Conservation (phyloP, 2,329 filamentous ascomycete species). For the Rhinocladiella similis region DNA sequence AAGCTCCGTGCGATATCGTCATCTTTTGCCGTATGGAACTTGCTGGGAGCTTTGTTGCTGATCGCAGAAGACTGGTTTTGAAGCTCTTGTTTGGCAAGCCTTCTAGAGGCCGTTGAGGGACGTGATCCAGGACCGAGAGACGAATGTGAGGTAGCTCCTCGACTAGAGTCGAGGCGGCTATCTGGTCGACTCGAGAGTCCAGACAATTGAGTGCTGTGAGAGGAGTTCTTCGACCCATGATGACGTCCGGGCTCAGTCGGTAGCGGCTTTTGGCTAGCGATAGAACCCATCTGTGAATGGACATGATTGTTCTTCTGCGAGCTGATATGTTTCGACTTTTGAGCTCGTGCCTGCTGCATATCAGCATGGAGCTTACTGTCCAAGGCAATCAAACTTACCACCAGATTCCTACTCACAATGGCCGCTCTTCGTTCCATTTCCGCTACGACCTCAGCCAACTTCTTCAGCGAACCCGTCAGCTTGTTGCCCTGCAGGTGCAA, state of each 20-base stretch:
- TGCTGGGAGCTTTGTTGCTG: background rate
- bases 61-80: constrained; percentile 2
- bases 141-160: constrained; percentile 13
- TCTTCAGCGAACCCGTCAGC: constrained; percentile 68
- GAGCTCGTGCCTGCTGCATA: constrained; percentile 12
- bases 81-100: background rate
- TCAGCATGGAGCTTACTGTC: constrained; percentile 6
- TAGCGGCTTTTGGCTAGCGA: constrained; percentile 16
- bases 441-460: constrained; percentile 73
- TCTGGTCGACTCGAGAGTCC: constrained; percentile 16
- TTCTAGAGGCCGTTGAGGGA: constrained; percentile 10
- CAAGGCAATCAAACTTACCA: constrained; percentile 8
- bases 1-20: constrained; percentile 2
- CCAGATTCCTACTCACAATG: constrained; percentile 65
- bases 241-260: constrained; percentile 18
- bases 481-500: constrained; percentile 71
- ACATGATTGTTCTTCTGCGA: constrained; percentile 11
- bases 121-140: constrained; percentile 7
- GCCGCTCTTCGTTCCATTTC: constrained; percentile 87
- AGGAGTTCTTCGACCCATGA: constrained; percentile 17
- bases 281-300: constrained; percentile 10
- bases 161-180: constrained; percentile 18
- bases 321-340: constrained; percentile 14
- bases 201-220: constrained; percentile 18
- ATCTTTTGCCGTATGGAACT: constrained; percentile 1